phyloP scores from a whole-genome alignment of 805 yeast species.

The Alloascoidea africana region DNA sequence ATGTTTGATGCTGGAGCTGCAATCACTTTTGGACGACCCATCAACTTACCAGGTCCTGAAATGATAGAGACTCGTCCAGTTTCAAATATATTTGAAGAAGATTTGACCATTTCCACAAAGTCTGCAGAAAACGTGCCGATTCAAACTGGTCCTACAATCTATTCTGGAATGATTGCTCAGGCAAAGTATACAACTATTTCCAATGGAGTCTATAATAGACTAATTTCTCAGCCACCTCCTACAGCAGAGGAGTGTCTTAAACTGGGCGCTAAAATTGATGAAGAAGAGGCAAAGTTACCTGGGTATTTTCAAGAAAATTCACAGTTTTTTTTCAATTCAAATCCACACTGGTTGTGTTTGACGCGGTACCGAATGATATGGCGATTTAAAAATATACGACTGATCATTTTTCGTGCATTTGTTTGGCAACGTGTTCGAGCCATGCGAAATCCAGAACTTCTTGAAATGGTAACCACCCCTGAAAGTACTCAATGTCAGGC shows the following conservation, averaged over 20 bases:
- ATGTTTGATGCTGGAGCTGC: conserved; percentile 51
- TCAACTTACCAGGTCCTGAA: conserved; percentile 30
- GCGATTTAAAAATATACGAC: conserved; percentile 42
- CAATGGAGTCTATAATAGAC: conserved; percentile 30
- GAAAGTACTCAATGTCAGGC: conserved; percentile 30
- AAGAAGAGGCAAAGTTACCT: conserved; percentile 28
- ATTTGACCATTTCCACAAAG: conserved; percentile 14
- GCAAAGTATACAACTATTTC: conserved; percentile 33
- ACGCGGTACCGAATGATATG: conserved; percentile 38
- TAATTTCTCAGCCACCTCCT: conserved; percentile 32
- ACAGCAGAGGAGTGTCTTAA: conserved; percentile 32
- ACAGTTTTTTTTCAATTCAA: conserved; percentile 12
- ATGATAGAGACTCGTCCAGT: conserved; percentile 34
- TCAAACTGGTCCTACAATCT: conserved; percentile 29
- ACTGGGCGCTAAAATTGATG: conserved; percentile 27
- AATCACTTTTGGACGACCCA: conserved; percentile 51
- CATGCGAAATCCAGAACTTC: conserved; percentile 8
- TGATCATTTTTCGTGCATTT: conserved; percentile 38
- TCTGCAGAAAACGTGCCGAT: conserved; percentile 11
- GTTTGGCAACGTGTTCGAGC: conserved; percentile 36
- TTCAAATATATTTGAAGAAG: conserved; percentile 32
- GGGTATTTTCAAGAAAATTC: conserved; percentile 28
- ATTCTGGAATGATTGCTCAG: conserved; percentile 42
- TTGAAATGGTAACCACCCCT: conserved; percentile 12
- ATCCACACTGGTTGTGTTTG: conserved; percentile 36